phyloP scores from a whole-genome alignment of 2,329 filamentous ascomycete species.

The Xylariaceae sp. region DNA sequence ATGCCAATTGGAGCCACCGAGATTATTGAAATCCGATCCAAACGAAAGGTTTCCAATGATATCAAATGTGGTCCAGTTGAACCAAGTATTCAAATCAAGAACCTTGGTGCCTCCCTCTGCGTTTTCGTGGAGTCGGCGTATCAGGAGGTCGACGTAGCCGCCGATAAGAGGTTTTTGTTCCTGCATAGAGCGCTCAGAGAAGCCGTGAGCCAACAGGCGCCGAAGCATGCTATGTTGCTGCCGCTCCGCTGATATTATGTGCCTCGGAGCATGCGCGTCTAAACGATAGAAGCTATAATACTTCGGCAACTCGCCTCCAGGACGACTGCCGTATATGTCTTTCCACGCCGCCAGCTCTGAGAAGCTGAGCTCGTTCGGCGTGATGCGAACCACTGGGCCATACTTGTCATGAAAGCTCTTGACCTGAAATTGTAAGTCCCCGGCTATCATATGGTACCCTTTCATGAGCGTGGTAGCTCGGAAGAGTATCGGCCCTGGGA shows the following conservation, averaged over 20 bases:
- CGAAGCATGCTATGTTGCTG: conserved; percentile 40
- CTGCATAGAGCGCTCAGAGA: conserved; percentile 43
- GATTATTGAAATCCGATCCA: conserved; percentile 44
- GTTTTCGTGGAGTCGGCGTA: conserved; percentile 35
- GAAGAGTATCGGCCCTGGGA: conserved; percentile 35
- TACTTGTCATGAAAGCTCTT: conserved; percentile 40
- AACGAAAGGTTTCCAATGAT: conserved; percentile 52
- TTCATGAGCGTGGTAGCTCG: conserved; percentile 30
- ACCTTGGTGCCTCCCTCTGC: conserved; percentile 18
- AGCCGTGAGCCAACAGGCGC: conserved; percentile 43
- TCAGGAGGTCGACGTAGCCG: conserved; percentile 42
- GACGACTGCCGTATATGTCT: conserved; percentile 45
- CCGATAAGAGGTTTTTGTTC: conserved; percentile 46
- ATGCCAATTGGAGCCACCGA: conserved; percentile 39
- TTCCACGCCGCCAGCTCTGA: conserved; percentile 42
- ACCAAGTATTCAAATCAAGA: conserved; percentile 43
- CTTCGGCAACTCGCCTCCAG: conserved; percentile 38
- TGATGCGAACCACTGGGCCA: conserved; percentile 45
- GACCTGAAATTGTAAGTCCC: conserved; percentile 31
- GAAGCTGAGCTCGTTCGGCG: conserved; percentile 47
- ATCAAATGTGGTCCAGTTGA: conserved; percentile 46
- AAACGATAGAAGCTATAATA: conserved; percentile 33
- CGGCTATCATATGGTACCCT: conserved; percentile 26
- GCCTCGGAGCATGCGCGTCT: conserved; percentile 28
- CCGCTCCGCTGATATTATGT: conserved; percentile 38